Conservation (phyloP, 2,329 filamentous ascomycete genomes). For the Nannizziopsis arthrosporioides region DNA sequence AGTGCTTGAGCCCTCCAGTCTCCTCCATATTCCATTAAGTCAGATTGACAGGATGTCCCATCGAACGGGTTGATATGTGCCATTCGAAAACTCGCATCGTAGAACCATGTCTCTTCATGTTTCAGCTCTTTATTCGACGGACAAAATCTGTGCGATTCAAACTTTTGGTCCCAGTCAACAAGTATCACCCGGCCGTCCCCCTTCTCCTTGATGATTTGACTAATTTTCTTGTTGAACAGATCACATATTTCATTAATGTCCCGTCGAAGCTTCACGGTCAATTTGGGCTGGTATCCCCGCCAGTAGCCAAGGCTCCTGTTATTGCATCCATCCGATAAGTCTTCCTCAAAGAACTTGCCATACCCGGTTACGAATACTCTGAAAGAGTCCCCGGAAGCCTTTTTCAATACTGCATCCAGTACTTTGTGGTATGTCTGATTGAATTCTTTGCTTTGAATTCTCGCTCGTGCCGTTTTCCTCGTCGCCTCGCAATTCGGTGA, state of each 20-base stretch:
- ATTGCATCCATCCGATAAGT: constrained; percentile 15
- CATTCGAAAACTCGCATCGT: constrained; percentile 16
- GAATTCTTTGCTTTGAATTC: constrained; percentile 14
- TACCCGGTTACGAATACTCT: constrained; percentile 17
- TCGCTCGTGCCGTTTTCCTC: neutral
- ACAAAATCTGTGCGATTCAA: constrained; percentile 22
- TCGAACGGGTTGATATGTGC: constrained; percentile 9
- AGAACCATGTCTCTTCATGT: constrained; percentile 21
- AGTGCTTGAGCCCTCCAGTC: constrained; percentile 11
- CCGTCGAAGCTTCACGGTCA: constrained; percentile 18
- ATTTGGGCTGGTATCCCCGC: constrained; percentile 10
- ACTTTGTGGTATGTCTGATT: constrained; percentile 15
- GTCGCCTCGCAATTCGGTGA: constrained; percentile 11
- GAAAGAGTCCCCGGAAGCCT: constrained; percentile 20
- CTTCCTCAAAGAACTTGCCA: constrained; percentile 19
- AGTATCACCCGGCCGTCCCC: constrained; percentile 17
- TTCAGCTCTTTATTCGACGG: constrained; percentile 15
- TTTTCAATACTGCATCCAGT: constrained; percentile 17
- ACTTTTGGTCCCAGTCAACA: constrained; percentile 20
- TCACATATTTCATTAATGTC: constrained; percentile 18
- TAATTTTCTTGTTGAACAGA: constrained; percentile 20
- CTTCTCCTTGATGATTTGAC: constrained; percentile 16
- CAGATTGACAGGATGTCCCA: constrained; percentile 5
- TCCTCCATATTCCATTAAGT: neutral
- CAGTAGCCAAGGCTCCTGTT: constrained; percentile 12